A percentile compares a stretch with the other conserved stretches of the same genome.
Conservation (phyloP, 2,329 filamentous ascomycete genomes). For the Moelleriella libera region DNA sequence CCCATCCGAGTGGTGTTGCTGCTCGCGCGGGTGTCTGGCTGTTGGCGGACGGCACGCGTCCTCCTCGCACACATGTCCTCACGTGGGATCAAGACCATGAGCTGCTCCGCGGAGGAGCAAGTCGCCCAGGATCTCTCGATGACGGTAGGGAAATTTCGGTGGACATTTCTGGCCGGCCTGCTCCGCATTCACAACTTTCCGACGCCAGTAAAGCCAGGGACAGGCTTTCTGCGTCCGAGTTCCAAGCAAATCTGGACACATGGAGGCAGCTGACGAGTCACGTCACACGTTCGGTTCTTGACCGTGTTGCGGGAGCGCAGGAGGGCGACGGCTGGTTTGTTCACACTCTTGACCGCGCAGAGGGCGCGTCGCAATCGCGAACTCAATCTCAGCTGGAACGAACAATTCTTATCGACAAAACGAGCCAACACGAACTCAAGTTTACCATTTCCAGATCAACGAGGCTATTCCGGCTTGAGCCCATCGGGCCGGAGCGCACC, state of each 20-base stretch:
- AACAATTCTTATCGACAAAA: conserved; percentile 11
- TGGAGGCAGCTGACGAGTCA: conserved; percentile 38
- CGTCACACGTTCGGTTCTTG: conserved; percentile 30
- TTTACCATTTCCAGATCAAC: conserved; percentile 31
- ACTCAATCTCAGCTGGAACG: conserved; percentile 24
- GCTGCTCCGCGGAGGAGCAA: conserved; percentile 11
- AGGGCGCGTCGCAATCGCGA: conserved; percentile 23
- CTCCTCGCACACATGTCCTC: conserved; percentile 26
- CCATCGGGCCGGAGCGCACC: conserved; percentile 22
- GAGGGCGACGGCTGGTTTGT: conserved; percentile 31
- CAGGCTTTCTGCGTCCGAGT: conserved; percentile 7
- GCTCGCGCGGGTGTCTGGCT: conserved; percentile 46
- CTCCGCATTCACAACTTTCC: conserved; percentile 25
- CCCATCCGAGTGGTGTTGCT: conserved; percentile 31
- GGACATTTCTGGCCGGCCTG: too few species aligned
- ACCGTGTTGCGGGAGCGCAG: conserved; percentile 28
- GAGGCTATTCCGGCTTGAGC: conserved; percentile 25
- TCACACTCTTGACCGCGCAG: conserved; percentile 37
- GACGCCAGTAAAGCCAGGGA: conserved; percentile 8
- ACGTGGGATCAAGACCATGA: conserved; percentile 36
- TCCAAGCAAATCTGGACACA: conserved; percentile 19
- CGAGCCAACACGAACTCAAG: conserved; percentile 23
- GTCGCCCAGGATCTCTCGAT: too few species aligned
- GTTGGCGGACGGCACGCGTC: conserved; percentile 16
- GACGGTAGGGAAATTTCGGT: too few species aligned